A percentile compares a stretch with the other conserved stretches of the same genome.
phyloP scores from a whole-genome alignment of 257 asterid genomes.

The Leptodermis oblonga region DNA sequence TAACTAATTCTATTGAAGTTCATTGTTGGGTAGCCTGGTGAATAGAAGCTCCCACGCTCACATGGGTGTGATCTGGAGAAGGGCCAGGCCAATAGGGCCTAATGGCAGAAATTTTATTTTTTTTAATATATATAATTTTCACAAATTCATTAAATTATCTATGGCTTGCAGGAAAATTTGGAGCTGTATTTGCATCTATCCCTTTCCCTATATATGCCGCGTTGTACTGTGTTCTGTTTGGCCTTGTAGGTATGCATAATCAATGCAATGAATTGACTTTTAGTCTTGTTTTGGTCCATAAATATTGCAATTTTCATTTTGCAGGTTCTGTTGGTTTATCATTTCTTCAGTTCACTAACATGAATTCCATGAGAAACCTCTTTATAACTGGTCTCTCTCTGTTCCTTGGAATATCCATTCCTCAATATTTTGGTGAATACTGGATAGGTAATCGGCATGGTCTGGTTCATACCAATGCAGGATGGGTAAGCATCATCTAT shows the following conservation, averaged over 20 bases:
- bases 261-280: constrained; percentile 2
- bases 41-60: too few species aligned
- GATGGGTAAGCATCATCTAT: constrained; percentile 67
- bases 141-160: background rate
- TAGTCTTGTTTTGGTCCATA: background rate
- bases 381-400: constrained; percentile 85
- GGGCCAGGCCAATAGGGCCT: too few species aligned
- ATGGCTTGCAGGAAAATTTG: constrained; percentile 77
- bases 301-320: constrained; percentile 8
- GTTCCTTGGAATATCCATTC: constrained; percentile 93
- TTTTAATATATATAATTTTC: too few species aligned
- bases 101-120: too few species aligned
- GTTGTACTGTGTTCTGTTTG: constrained; percentile 82
- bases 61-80: too few species aligned
- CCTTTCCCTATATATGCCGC: constrained; percentile 94
- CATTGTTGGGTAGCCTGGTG: too few species aligned
- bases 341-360: constrained; percentile 94
- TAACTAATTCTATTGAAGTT: background rate
- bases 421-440: constrained; percentile 74
- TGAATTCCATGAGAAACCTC: constrained; percentile 98
- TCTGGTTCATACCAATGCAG: constrained; percentile 80
- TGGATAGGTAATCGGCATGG: constrained; percentile 64
- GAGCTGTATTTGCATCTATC: constrained; percentile 97
- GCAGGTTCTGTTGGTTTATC: constrained; percentile 97
- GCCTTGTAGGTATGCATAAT: constrained; percentile 79